Evolutionary conservation across 2,329 filamentous ascomycete species (phyloP).

Genomic region (Xylariaceae sp.): DNA sequence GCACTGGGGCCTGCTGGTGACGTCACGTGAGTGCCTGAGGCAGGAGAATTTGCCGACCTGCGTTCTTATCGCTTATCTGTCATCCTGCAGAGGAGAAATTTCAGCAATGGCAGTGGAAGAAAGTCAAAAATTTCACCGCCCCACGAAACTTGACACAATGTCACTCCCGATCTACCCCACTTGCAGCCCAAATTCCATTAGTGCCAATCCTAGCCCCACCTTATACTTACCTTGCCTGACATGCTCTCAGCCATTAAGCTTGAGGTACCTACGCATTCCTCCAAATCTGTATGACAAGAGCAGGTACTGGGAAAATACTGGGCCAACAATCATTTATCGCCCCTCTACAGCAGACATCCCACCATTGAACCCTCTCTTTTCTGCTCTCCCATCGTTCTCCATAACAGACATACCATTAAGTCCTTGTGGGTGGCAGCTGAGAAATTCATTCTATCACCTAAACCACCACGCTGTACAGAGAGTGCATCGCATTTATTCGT

Average conservation of each 20-base stretch:
- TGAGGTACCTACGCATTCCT: too few relatives aligned
- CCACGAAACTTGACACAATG: slow-evolving; percentile 7
- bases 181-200: slow-evolving; percentile 6
- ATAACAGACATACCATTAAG: slow-evolving; percentile 4
- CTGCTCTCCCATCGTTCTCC: slow-evolving; percentile 9
- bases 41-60: too few relatives aligned
- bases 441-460: too few relatives aligned
- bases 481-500: slow-evolving; percentile 28
- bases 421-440: slow-evolving; percentile 11
- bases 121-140: slow-evolving; percentile 17
- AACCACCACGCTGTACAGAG: too few relatives aligned
- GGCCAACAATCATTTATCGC: slow-evolving; percentile 3
- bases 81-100: slow-evolving; percentile 1
- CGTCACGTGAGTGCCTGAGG: slow-evolving; percentile 8
- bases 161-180: background rate
- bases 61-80: slow-evolving; percentile 13
- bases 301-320: too few relatives aligned
- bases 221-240: background rate
- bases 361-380: slow-evolving; percentile 4
- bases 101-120: slow-evolving; percentile 10
- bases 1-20: too few relatives aligned
- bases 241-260: background rate
- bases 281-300: too few relatives aligned
- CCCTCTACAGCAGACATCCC: slow-evolving; percentile 7
- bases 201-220: slow-evolving; percentile 5